Conservation (phyloP, 2,329 filamentous ascomycete species). For the Fonsecaea monophora region DNA sequence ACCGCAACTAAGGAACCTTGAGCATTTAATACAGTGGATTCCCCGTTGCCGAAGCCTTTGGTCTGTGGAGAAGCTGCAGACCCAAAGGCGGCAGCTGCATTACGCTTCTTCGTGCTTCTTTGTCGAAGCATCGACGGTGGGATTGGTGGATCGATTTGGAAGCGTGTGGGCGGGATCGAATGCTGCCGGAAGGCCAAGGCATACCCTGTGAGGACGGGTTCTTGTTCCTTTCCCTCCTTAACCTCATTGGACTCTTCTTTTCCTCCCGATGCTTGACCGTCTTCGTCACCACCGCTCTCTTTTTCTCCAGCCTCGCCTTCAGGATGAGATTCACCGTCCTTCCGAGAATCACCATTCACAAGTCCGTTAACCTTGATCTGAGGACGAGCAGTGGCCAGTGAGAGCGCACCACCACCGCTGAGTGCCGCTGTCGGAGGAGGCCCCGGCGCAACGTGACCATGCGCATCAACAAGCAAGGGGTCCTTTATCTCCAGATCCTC, state of each 20-base stretch:
- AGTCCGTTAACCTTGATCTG: constrained; percentile 32
- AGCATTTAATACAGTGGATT: constrained; percentile 2
- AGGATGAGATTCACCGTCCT: constrained; percentile 1
- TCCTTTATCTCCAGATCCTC: constrained; percentile 29
- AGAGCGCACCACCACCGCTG: constrained; percentile 22
- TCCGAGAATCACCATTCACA: constrained; percentile 25
- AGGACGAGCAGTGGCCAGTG: constrained; percentile 9
- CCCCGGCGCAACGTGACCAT: constrained; percentile 37
- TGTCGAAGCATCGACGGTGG: constrained; percentile 39
- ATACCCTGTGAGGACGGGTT: constrained; percentile 34
- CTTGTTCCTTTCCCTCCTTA: constrained; percentile 10
- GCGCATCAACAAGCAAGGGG: constrained; percentile 26
- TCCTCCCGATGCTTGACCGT: background rate
- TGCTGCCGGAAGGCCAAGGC: constrained; percentile 37
- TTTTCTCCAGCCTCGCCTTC: background rate
- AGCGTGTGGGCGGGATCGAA: constrained; percentile 38
- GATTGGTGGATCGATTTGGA: constrained; percentile 41
- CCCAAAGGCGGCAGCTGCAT: constrained; percentile 29
- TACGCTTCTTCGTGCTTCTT: constrained; percentile 36
- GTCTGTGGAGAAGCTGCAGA: constrained; percentile 13
- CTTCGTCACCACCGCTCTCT: constrained; percentile 1
- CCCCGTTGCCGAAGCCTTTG: constrained; percentile 14
- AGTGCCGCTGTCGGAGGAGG: constrained; percentile 37
- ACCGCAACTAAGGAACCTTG: constrained; percentile 27
- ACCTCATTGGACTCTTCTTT: constrained; percentile 8